Evolutionary conservation across 805 yeast genomes (phyloP).

Genomic region (Lachancea nothofagi): DNA sequence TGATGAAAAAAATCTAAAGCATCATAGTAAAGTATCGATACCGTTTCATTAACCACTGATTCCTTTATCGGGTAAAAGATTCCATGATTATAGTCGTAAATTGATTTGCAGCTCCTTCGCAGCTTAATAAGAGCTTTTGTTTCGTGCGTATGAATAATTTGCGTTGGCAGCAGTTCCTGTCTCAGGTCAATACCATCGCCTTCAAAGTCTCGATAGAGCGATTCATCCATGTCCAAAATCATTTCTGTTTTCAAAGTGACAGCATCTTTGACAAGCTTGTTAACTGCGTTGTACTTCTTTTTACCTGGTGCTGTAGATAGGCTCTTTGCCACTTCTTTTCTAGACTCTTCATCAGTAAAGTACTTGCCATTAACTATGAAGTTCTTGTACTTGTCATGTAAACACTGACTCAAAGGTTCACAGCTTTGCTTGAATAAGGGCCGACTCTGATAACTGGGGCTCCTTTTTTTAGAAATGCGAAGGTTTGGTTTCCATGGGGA

Average conservation of each 20-base stretch:
- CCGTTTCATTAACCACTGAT: conserved; percentile 39
- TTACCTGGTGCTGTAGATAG: conserved; percentile 9
- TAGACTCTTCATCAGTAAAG: conserved; percentile 23
- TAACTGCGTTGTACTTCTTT: conserved; percentile 30
- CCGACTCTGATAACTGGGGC: not conserved
- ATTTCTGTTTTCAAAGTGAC: conserved; percentile 49
- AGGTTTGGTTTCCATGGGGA: not conserved
- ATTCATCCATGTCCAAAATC: conserved; percentile 39
- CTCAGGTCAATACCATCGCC: conserved; percentile 21
- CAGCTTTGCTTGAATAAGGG: not conserved
- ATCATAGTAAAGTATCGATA: conserved; percentile 40
- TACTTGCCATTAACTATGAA: conserved; percentile 19
- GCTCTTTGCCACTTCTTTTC: conserved; percentile 5
- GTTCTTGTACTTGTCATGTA: not conserved
- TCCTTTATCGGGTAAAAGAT: conserved; percentile 49
- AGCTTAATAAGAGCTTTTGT: conserved; percentile 45
- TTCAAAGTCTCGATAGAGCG: conserved; percentile 28
- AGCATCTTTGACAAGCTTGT: conserved; percentile 39
- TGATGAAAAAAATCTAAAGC: conserved; percentile 41
- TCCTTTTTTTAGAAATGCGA: not conserved
- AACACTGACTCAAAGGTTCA: not conserved
- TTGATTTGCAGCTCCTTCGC: conserved; percentile 44
- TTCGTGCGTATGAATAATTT: conserved; percentile 24
- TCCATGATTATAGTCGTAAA: conserved; percentile 45
- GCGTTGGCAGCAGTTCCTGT: conserved; percentile 21